Base-by-base conservation (phyloP, 169 alveolate genomes). In the Eimeria falciformis region DNA sequence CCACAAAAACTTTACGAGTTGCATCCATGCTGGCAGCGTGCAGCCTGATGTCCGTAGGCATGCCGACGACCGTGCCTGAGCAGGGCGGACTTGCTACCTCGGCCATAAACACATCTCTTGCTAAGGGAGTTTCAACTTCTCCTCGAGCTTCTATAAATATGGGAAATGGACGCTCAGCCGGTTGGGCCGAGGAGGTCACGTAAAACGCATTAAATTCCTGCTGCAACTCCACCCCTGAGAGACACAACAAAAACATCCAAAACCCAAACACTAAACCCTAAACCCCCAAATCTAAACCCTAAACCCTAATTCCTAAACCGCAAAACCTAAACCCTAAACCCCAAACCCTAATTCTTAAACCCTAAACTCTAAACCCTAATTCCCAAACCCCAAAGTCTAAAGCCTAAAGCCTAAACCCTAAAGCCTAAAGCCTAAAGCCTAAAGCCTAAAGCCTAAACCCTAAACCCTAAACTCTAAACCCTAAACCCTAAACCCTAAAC, bases 181-280 rank as follows among this genome's bases (percentile, higher is more conserved):
- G 66, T 43, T 11, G 27, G 0, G 66, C 37, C 21, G 85, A 75
- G 33, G 37, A 43, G 65, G 85, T 18, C 7, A 75, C 85, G 65
- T 75, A 75, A 3, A 75, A 25, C 40, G 85, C 85, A 46, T 75
- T 43, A 45, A 75, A 75, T 1, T 75, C 66, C 9, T 65, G 85
- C 2, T 65, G 85, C 43, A 75, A 6, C 43, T 75, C 85, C 33
- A 75, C 66, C 5, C 85, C 85, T 75, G 50, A 29, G 29, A 66
- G 43, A 66, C 77, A 6, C 43, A 0, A 45, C 37, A 68, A 25
- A 17, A 58, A 58, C 71, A 2, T 7, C 17, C 17, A 4, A 58
- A 4, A 58, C 17, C 69, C 17, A 4, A 58, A 58, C 69, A 58
- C n/a, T n/a, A n/a, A n/a, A n/a, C n/a, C n/a, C n/a, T n/a, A n/a